Base-by-base conservation (phyloP, 192 early-diverging fungal species). In the Coemansia guatemalensis region DNA sequence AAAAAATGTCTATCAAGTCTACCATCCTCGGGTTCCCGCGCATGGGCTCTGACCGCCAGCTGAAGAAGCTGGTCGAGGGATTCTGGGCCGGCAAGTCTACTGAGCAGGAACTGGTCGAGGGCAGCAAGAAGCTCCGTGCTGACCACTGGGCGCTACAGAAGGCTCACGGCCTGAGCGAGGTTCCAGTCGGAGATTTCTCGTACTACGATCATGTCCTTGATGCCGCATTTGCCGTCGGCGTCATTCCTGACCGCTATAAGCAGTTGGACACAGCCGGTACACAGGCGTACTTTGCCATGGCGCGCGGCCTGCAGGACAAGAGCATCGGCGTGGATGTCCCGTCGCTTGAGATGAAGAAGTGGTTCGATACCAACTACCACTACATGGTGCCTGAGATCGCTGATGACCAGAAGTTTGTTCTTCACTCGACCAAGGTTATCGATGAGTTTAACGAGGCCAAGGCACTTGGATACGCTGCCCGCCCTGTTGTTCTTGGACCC, bases 321-420 rank as follows among this genome's bases (percentile, higher is more conserved):
- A 84, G 84, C 66, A 81, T 79, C 53, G 83, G 84, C 75, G 80
- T 96, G 60, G 94, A 97, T 65, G 91, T 99, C 30, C 91, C 91
- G 56, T 93, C 95, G 56, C 89, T 94, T 73, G 95, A 97, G 82
- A 99, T 99, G 96, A 95, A 95, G 87, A 99, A 99, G 84, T 99
- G 92, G 94, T 99, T 97, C 75, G 95, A 97, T 80, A 96, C 96
- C 67, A 99, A 99, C 90, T 99, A 91, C 83, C 87, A 92, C 66
- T 93, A 84, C 74, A 93, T 95, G 60, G 95, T 96, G 29, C 93
- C 95, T 25, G 91, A 94, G 81, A 88, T 98, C 58, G 83, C 86
- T 51, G 81, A 86, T 60, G 70, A 83, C 73, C 90, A 92, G 63
- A 68, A 81, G 41, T 96, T 98, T 76, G 73, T 71, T 18, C 83